Evolutionary conservation across 1,284 basidiomycete genomes (phyloP).

Genomic region (Polyporus tsugae): DNA sequence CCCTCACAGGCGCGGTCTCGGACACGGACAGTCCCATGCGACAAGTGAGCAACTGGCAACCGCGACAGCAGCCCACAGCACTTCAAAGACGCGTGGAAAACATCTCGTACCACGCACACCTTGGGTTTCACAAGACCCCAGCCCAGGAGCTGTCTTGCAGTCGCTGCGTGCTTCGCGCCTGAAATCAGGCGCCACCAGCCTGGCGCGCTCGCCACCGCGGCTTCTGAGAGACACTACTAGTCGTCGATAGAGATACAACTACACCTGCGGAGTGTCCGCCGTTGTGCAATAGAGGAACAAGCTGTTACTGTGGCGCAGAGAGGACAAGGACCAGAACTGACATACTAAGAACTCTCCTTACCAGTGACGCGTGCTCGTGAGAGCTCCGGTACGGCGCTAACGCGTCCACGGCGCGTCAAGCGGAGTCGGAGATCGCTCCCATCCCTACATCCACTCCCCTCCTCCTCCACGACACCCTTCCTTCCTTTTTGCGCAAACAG

Average conservation of each 20-base stretch:
- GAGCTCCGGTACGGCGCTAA: slow-evolving; percentile 27
- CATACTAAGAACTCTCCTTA: neutral
- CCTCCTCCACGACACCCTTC: slow-evolving; percentile 14
- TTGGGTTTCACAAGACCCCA: neutral
- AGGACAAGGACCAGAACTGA: neutral
- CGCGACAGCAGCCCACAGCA: neutral
- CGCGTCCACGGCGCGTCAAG: slow-evolving; percentile 31
- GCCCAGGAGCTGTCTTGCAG: neutral
- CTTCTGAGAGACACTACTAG: neutral
- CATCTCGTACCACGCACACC: neutral
- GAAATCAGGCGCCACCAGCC: neutral
- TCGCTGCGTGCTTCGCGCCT: neutral
- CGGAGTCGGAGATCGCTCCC: slow-evolving; percentile 19
- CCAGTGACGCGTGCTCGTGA: slow-evolving; percentile 34
- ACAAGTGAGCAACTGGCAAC: neutral
- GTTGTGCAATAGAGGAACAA: neutral
- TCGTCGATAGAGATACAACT: neutral
- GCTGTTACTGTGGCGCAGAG: neutral
- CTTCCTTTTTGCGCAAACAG: neutral
- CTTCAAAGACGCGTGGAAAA: neutral
- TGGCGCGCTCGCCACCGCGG: neutral
- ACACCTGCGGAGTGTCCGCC: neutral
- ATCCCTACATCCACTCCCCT: slow-evolving; percentile 11
- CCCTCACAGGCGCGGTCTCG: slow-evolving; percentile 32
- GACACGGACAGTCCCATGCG: neutral